A percentile compares a stretch with the other conserved stretches of the same genome.
phyloP scores from a whole-genome alignment of 176 grass and related monocot genomes.

The Themeda triandra region DNA sequence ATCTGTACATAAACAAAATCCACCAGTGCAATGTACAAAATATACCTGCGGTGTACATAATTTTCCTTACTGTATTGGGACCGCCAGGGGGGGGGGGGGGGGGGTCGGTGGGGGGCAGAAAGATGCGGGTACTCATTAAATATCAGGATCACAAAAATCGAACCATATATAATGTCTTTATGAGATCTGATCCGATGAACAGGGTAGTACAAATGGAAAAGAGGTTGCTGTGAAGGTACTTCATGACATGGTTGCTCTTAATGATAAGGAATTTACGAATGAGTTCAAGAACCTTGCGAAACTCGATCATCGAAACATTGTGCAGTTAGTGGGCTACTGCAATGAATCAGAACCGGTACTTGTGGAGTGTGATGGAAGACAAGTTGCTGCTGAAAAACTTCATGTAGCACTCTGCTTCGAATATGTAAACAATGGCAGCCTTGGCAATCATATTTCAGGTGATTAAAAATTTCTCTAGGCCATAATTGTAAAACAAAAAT shows the following conservation, averaged over 20 bases:
- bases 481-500: too few species aligned
- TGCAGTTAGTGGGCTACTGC: not conserved
- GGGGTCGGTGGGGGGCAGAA: too few species aligned
- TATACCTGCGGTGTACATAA: too few species aligned
- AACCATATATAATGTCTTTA: too few species aligned
- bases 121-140: too few species aligned
- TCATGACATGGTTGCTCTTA: too few species aligned
- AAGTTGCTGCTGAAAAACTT: not conserved
- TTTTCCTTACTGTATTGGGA: too few species aligned
- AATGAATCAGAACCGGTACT: not conserved
- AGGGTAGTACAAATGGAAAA: not conserved
- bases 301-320: not conserved
- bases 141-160: too few species aligned
- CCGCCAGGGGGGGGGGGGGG: too few species aligned
- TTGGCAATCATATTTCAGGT: not conserved
- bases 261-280: not conserved
- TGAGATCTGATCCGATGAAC: not conserved
- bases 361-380: not conserved
- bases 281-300: not conserved
- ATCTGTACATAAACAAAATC: too few species aligned
- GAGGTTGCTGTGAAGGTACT: not conserved
- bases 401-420: not conserved
- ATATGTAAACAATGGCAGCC: not conserved
- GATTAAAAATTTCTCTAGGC: too few species aligned
- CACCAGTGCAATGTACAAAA: too few species aligned